Conservation (phyloP, 2,329 filamentous ascomycete species). For the Diaporthe destruens region DNA sequence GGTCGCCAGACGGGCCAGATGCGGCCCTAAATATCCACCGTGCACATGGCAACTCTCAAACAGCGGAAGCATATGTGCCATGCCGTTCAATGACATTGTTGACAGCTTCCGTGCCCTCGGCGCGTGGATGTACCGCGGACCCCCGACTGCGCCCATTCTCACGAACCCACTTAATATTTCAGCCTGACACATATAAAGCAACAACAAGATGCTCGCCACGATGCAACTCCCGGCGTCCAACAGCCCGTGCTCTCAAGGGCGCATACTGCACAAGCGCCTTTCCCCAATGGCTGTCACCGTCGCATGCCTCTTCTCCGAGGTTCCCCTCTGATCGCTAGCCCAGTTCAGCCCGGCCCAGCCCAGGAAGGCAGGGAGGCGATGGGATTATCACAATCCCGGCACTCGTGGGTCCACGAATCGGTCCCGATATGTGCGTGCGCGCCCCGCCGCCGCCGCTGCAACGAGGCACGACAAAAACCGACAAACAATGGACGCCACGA, state of each 20-base stretch:
- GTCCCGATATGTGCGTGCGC: slow-evolving; percentile 7
- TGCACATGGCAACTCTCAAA: slow-evolving; percentile 24
- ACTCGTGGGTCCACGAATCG: slow-evolving; percentile 7
- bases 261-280: slow-evolving; percentile 7
- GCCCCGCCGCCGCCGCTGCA: slow-evolving; percentile 13
- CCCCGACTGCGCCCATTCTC: neutral
- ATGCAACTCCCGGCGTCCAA: slow-evolving; percentile 22
- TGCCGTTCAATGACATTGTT: neutral
- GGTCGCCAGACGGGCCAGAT: slow-evolving; percentile 28
- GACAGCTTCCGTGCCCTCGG: slow-evolving; percentile 24
- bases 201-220: slow-evolving; percentile 1
- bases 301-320: slow-evolving; percentile 25
- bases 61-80: neutral
- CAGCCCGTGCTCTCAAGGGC: slow-evolving; percentile 4
- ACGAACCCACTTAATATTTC: slow-evolving; percentile 2
- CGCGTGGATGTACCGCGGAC: slow-evolving; percentile 5
- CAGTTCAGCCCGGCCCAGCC: slow-evolving; percentile 1
- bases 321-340: slow-evolving; percentile 8
- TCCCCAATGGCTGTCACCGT: slow-evolving; percentile 30
- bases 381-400: neutral
- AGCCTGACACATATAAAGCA: slow-evolving; percentile 5
- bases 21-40: neutral
- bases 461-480: slow-evolving; percentile 9
- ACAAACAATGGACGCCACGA: slow-evolving; percentile 32
- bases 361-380: neutral